A percentile compares a stretch with the other conserved stretches of the same genome.
Evolutionary conservation across 2,329 filamentous ascomycete species (phyloP).

Genomic region (Gyromitra esculenta): DNA sequence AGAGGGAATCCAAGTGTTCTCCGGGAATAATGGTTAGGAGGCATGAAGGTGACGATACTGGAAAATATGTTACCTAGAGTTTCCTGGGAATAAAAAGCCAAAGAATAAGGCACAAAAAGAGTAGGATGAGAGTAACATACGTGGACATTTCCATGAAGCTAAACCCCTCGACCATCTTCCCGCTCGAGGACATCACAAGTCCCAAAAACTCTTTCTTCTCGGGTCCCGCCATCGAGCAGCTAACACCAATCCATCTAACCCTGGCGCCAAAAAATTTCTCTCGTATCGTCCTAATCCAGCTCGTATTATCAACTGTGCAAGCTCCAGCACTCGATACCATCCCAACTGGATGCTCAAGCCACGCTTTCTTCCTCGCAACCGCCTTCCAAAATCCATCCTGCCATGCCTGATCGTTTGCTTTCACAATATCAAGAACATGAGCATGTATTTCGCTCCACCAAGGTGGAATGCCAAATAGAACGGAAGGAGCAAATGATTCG

Average conservation of each 20-base stretch:
- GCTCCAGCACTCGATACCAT: constrained; percentile 22
- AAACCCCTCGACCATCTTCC: constrained; percentile 51
- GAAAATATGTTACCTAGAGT: neutral
- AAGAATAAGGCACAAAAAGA: neutral
- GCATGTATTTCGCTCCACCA: constrained; percentile 50
- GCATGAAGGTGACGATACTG: constrained; percentile 46
- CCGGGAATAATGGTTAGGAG: constrained; percentile 28
- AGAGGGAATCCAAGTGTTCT: constrained; percentile 41
- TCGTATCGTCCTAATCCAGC: constrained; percentile 31
- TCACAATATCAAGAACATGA: constrained; percentile 34
- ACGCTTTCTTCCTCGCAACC: constrained; percentile 30
- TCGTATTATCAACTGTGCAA: constrained; percentile 27
- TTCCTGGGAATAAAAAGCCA: neutral
- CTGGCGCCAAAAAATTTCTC: constrained; percentile 47
- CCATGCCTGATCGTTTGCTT: constrained; percentile 12
- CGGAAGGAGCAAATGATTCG: constrained; percentile 45
- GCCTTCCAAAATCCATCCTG: constrained; percentile 48
- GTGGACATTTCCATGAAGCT: constrained; percentile 46
- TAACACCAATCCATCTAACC: constrained; percentile 47
- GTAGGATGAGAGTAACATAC: constrained; percentile 16
- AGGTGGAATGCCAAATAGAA: constrained; percentile 45
- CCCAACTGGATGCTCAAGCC: constrained; percentile 13
- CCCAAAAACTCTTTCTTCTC: constrained; percentile 51
- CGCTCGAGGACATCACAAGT: constrained; percentile 41
- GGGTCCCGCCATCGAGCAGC: constrained; percentile 41